These are phyloP conservation scores for Cutaneotrichosporon daszewskae DNA, from an alignment of 1,284 basidiomycete species.

Conservation along the genomic window DNA sequence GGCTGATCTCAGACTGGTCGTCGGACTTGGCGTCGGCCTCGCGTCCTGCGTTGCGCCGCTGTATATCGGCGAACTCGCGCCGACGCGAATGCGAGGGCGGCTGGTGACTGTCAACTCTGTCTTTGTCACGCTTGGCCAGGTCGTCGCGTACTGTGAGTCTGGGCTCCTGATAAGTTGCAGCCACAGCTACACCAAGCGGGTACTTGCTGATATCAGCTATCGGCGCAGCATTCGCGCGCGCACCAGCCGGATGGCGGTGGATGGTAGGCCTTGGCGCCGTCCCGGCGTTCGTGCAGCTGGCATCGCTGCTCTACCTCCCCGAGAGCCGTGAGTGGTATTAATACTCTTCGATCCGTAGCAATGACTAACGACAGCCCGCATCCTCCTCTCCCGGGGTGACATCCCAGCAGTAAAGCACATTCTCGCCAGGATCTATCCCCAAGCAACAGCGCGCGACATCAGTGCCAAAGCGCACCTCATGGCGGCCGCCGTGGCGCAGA, in stretches of 20 bases:
- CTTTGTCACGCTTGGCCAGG: constrained; percentile 57
- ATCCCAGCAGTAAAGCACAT: constrained; percentile 53
- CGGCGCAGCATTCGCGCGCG: constrained; percentile 63
- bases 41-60: constrained; percentile 74
- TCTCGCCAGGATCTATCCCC: constrained; percentile 62
- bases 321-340: constrained; percentile 58
- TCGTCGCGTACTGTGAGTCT: constrained; percentile 60
- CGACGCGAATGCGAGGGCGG: constrained; percentile 65
- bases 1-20: too few species aligned
- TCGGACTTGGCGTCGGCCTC: constrained; percentile 52
- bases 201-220: constrained; percentile 45
- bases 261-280: constrained; percentile 72
- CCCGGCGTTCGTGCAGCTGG: constrained; percentile 62
- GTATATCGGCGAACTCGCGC: constrained; percentile 77
- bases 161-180: background rate
- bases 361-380: constrained; percentile 55
- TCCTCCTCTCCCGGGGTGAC: constrained; percentile 59
- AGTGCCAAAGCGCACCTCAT: constrained; percentile 61
- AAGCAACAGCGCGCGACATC: constrained; percentile 60
- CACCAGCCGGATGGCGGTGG: constrained; percentile 68
- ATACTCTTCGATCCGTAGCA: too few species aligned
- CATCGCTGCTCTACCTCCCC: constrained; percentile 61
- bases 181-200: background rate
- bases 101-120: constrained; percentile 58
- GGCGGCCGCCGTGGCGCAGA: constrained; percentile 56